Conservation (phyloP, 495 filamentous ascomycete species). For the Hypoxylon lienhwacheense region DNA sequence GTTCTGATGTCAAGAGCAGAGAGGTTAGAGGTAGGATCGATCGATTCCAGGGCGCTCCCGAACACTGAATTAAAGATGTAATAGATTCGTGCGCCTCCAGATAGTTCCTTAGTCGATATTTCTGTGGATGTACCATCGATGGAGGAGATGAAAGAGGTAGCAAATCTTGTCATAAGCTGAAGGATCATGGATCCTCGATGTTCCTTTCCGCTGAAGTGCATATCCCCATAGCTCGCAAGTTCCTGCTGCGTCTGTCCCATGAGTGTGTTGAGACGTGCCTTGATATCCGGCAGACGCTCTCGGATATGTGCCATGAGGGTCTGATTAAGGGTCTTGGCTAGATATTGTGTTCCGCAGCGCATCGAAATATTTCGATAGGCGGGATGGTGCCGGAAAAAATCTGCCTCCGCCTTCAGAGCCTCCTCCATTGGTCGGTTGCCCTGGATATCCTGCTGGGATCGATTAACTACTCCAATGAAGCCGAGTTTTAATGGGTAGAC, state of each 20-base stretch:
- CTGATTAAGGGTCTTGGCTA: constrained; percentile 92
- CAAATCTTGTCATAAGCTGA: constrained; percentile 97
- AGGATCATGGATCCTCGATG: constrained; percentile 93
- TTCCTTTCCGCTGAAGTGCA: constrained; percentile 96
- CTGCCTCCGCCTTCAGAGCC: constrained; percentile 83
- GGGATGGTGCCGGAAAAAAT: constrained; percentile 96
- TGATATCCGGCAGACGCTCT: constrained; percentile 94
- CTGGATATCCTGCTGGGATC: constrained; percentile 98
- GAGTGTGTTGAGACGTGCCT: constrained; percentile 92
- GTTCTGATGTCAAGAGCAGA: constrained; percentile 97
- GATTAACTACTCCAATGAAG: constrained; percentile 97
- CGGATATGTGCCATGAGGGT: constrained; percentile 97
- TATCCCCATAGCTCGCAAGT: constrained; percentile 95
- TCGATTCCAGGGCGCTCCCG: constrained; percentile 92
- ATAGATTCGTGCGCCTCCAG: constrained; percentile 95
- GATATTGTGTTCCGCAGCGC: constrained; percentile 90
- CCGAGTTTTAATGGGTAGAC: constrained; percentile 97
- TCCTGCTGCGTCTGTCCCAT: constrained; percentile 99
- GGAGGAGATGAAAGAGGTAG: constrained; percentile 95
- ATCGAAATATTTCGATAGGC: constrained; percentile 96
- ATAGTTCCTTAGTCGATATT: constrained; percentile 97
- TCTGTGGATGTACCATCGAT: constrained; percentile 98
- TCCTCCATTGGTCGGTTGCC: constrained; percentile 88
- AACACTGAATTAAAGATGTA: constrained; percentile 99
- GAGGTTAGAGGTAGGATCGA: constrained; percentile 93